A percentile compares a stretch with the other conserved stretches of the same genome.
phyloP scores from a whole-genome alignment of 2,329 filamentous ascomycete genomes.

The Exophiala viscosa region DNA sequence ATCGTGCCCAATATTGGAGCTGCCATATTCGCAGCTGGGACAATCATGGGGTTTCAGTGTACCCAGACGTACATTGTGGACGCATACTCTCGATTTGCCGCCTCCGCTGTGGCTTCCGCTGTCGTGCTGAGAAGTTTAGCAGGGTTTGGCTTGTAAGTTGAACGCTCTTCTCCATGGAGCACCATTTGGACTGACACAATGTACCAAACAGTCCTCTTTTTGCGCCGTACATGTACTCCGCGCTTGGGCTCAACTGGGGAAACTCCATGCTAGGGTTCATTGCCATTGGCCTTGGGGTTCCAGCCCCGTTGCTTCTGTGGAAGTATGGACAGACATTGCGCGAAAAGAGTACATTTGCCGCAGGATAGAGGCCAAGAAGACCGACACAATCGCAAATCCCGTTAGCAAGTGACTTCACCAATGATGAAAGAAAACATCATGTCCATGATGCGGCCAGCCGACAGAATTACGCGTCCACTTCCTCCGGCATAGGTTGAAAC shows the following conservation, averaged over 20 bases:
- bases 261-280: slow-evolving; percentile 41
- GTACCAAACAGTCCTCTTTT: slow-evolving; percentile 34
- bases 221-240: slow-evolving; percentile 39
- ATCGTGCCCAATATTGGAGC: slow-evolving; percentile 55
- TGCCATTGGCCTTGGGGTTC: slow-evolving; percentile 39
- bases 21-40: slow-evolving; percentile 47
- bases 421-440: no score
- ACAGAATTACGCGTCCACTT: no score
- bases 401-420: no score
- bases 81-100: slow-evolving; percentile 39
- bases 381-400: not conserved
- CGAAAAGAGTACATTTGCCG: slow-evolving; percentile 48
- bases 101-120: slow-evolving; percentile 38
- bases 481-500: no score
- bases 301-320: slow-evolving; percentile 52
- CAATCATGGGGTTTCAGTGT: slow-evolving; percentile 44
- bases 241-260: slow-evolving; percentile 40
- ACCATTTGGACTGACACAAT: not conserved
- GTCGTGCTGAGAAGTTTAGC: slow-evolving; percentile 37
- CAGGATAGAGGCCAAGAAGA: slow-evolving; percentile 30
- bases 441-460: no score
- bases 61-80: slow-evolving; percentile 46
- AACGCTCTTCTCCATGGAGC: not conserved
- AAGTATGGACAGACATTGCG: slow-evolving; percentile 47
- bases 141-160: slow-evolving; percentile 37